Percentiles rank a stretch among this genome's conserved stretches.
phyloP scores from a whole-genome alignment of 2,329 filamentous ascomycete species.

The Talaromyces sp. region DNA sequence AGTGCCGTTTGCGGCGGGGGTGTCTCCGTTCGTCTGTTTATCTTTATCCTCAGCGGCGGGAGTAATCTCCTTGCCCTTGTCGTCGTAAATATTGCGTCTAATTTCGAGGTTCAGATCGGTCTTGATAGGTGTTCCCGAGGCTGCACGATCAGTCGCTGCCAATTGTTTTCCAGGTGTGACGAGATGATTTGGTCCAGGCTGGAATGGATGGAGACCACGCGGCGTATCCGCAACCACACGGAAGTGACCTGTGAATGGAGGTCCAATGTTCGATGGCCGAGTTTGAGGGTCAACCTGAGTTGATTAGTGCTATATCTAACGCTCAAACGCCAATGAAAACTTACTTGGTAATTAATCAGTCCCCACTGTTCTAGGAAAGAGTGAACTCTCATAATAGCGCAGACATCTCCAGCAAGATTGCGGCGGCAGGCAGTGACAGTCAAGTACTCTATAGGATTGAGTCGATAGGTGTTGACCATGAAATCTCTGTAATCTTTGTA shows the following conservation, averaged over 20 bases:
- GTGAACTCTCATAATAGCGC: conserved; percentile 98
- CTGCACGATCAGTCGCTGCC: conserved; percentile 66
- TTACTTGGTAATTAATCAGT: conserved; percentile 96
- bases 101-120: conserved; percentile 86
- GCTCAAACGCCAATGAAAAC: conserved; percentile 25
- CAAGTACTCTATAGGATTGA: conserved; percentile 93
- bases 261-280: conserved; percentile 88
- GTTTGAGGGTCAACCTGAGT: conserved; percentile 89
- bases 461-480: conserved; percentile 98
- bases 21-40: conserved; percentile 64
- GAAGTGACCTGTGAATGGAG: conserved; percentile 97
- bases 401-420: conserved; percentile 94
- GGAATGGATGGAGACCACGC: conserved; percentile 88
- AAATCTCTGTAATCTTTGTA: conserved; percentile 99
- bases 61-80: conserved; percentile 78
- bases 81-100: conserved; percentile 91
- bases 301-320: not conserved
- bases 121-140: conserved; percentile 65
- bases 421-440: conserved; percentile 94
- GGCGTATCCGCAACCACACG: conserved; percentile 93
- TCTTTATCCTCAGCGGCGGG: conserved; percentile 43
- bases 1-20: conserved; percentile 61
- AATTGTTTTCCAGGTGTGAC: conserved; percentile 59
- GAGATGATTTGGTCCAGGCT: conserved; percentile 75
- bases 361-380: conserved; percentile 98